Evolutionary conservation across 306 rosid species (phyloP), one percentile per base, ranked within the genome.

Genomic region (Cucumis sativus): DNA sequence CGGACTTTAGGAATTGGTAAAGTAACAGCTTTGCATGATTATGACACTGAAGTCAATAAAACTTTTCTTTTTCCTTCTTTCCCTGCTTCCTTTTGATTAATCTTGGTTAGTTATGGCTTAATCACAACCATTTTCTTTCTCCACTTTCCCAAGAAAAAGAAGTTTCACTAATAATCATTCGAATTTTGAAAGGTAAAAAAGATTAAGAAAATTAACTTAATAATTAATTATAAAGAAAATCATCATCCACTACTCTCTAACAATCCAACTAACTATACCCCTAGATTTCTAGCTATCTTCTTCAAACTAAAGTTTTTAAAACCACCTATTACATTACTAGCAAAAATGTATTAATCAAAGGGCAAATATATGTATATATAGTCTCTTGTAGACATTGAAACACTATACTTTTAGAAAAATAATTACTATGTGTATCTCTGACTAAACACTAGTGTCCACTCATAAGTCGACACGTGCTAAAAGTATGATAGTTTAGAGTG

Each of bases 21-120:
- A 49, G 25, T 72, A 49, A 72, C 17, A 51, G 45, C 76, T 49
- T 71, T 71, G 76, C 21, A 71, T 71, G 76, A 71, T 71, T 49
- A 23, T 16, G 76, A 71, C 60, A 71, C 43, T 51, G 43, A 72
- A 49, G 61, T 72, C 76, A 51, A 72, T 23, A 14, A 69, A 33
- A 28, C 56, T 21, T 20, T 68, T 41, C 4, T 63, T 33, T 33
- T 6, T 0, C 10, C 14, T 39, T 16, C 3, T 18, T 35, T 65
- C 52, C 30, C 30, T 1, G 2, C 16, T 47, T 47, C 45, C 25
- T 35, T 37, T 41, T 41, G 2, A 28, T 28, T n/a, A 9, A 47
- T 1, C 6, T 40, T n/a, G 14, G 20, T 43, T 68, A 18, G 20
- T 68, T 10, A 68, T 43, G 41, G 43, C 21, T 33, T 66, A 66